These are phyloP conservation scores for Pythium vanterpoolii DNA, from an alignment of 352 stramenopile species.

Conservation along the genomic window DNA sequence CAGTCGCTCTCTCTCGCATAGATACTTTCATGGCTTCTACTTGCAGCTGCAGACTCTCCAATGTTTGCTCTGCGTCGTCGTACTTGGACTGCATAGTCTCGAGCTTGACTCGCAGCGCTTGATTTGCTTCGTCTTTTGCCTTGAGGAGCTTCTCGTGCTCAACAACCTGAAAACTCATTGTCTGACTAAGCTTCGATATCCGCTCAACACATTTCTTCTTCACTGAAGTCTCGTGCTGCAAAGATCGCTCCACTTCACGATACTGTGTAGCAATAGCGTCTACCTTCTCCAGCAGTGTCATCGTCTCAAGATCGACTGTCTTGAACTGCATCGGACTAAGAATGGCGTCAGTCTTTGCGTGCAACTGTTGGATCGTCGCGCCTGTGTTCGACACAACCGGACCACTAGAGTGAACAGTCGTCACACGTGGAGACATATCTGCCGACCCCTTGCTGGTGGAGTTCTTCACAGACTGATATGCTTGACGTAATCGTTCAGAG, in stretches of 20 bases:
- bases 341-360: constrained; percentile 33
- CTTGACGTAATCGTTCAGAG: constrained; percentile 40
- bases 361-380: constrained; percentile 20
- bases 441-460: background rate
- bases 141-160: constrained; percentile 65
- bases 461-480: constrained; percentile 53
- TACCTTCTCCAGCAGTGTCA: constrained; percentile 48
- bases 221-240: constrained; percentile 43
- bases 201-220: constrained; percentile 72
- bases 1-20: background rate
- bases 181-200: constrained; percentile 67
- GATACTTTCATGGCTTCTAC: constrained; percentile 35
- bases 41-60: constrained; percentile 43
- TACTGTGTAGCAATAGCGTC: constrained; percentile 31
- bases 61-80: constrained; percentile 34
- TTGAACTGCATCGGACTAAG: constrained; percentile 15
- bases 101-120: constrained; percentile 31
- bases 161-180: constrained; percentile 56
- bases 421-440: background rate
- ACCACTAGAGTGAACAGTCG: background rate
- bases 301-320: constrained; percentile 19
- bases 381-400: background rate
- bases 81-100: constrained; percentile 43
- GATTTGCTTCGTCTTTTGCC: constrained; percentile 36
- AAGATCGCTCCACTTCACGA: constrained; percentile 32